Conservation (phyloP, 495 filamentous ascomycete genomes). For the Jackrogersella minutella region DNA sequence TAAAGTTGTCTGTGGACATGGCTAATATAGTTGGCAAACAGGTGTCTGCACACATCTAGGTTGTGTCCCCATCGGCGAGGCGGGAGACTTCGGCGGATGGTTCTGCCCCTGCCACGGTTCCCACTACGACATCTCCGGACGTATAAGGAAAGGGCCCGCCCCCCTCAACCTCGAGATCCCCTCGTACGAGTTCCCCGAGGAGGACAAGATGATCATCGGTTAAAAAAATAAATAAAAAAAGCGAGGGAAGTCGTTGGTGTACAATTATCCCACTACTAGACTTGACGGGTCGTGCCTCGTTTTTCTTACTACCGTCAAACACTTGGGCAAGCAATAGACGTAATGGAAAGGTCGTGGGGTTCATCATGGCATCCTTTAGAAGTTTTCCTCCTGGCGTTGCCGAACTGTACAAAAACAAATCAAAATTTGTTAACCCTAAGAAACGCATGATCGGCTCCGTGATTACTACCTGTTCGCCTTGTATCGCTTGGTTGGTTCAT, state of each 20-base stretch:
- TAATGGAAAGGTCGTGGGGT: slow-evolving; percentile 44
- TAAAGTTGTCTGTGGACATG: neutral
- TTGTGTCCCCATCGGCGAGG: slow-evolving; percentile 98
- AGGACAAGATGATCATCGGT: slow-evolving; percentile 81
- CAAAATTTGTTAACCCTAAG: slow-evolving; percentile 33
- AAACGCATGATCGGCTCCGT: slow-evolving; percentile 12
- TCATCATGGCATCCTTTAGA: slow-evolving; percentile 45
- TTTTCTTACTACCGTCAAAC: slow-evolving; percentile 27
- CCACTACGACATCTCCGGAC: slow-evolving; percentile 99
- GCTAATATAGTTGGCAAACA: slow-evolving; percentile 45
- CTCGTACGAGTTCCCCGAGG: slow-evolving; percentile 83
- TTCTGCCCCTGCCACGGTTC: slow-evolving; percentile 99
- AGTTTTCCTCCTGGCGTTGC: slow-evolving; percentile 36
- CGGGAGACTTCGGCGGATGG: slow-evolving; percentile 98
- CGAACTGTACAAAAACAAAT: slow-evolving; percentile 46
- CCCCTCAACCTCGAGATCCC: slow-evolving; percentile 98
- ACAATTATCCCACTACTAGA: slow-evolving; percentile 42
- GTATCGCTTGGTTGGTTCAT: neutral
- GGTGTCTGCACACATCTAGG: slow-evolving; percentile 99
- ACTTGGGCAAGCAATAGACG: slow-evolving; percentile 38
- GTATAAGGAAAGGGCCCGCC: slow-evolving; percentile 93
- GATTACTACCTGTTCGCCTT: neutral
- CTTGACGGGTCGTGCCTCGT: slow-evolving; percentile 30
- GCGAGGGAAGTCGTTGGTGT: slow-evolving; percentile 14
- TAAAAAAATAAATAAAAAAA: slow-evolving; percentile 61